A percentile compares a stretch with the other conserved stretches of the same genome.
Evolutionary conservation across 495 filamentous ascomycete genomes (phyloP).

Genomic region (Annulohypoxylon nitens): DNA sequence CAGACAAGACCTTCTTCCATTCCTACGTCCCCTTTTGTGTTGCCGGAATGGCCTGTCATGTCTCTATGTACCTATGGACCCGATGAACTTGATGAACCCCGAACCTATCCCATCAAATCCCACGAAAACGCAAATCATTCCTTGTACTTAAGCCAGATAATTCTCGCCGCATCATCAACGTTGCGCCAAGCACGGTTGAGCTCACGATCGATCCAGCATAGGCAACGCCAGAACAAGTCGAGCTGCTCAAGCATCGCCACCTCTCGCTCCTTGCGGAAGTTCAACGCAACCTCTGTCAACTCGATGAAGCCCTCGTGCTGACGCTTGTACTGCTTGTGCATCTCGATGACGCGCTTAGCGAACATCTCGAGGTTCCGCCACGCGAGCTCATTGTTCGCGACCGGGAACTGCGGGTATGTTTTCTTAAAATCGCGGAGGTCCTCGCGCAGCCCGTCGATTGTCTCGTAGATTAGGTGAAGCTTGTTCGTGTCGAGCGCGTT

Average conservation of each 20-base stretch:
- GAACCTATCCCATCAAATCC: too few species aligned
- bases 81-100: too few species aligned
- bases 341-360: neutral
- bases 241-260: neutral
- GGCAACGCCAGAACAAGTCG: constrained; percentile 1
- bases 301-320: constrained; percentile 34
- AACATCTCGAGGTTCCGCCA: neutral
- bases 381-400: neutral
- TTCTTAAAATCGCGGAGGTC: neutral
- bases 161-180: too few species aligned
- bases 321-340: constrained; percentile 4
- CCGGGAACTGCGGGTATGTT: neutral
- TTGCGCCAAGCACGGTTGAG: neutral
- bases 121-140: too few species aligned
- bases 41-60: too few species aligned
- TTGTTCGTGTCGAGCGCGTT: neutral
- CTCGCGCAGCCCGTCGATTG: neutral
- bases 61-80: too few species aligned
- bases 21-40: neutral
- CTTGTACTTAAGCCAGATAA: too few species aligned
- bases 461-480: neutral
- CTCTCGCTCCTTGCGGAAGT: neutral
- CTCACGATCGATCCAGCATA: neutral
- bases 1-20: neutral
- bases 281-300: constrained; percentile 6